Evolutionary conservation across 306 rosid species (phyloP), one percentile per base, ranked within the genome.

Genomic region (Fragaria iinumae): DNA sequence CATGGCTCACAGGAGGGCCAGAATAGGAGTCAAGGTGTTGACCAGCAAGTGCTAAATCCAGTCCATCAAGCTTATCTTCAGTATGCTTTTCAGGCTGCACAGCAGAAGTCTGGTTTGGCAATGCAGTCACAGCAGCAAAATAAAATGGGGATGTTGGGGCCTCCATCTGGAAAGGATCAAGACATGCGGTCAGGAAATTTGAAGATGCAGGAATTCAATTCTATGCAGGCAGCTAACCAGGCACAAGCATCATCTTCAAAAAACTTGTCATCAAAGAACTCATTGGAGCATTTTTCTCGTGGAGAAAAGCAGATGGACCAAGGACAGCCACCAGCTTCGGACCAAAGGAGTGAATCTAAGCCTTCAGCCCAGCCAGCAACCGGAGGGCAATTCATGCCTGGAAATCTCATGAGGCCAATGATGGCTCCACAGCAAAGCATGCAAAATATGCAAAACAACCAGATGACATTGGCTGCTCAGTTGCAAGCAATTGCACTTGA

Each of bases 401-500:
- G 90, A 83, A 91, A 88, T 78, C 81, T 60, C 72, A 59, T 76
- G 63, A 89, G 96, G 82, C 87, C 97, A 12, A 72, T 80, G 89
- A 91, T 92, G 82, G 79, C 87, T 56, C 78, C 84, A 70, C 84
- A 84, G 71, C 97, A 88, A 80, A 82, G 81, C 82, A 75, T 78
- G 72, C 90, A 84, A 76, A 90, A 82, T 81, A 73, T 81, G 85
- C 67, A 85, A 64, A 92, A 82, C 88, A 89, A 89, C 78, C 97
- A 90, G 90, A 79, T 86, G 75, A 85, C 88, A 11, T 69, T 81
- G 77, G 82, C 95, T 82, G 74, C 88, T 64, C 97, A 90, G 82
- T 81, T 90, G 71, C 95, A 95, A 80, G 91, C 93, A 20, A 92
- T 96, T 97, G 97, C 88, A 34, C 83, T 81, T 50, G 98, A 92